Base-by-base conservation (phyloP, 2,329 filamentous ascomycete genomes). In the Dactylellina cionopaga region DNA sequence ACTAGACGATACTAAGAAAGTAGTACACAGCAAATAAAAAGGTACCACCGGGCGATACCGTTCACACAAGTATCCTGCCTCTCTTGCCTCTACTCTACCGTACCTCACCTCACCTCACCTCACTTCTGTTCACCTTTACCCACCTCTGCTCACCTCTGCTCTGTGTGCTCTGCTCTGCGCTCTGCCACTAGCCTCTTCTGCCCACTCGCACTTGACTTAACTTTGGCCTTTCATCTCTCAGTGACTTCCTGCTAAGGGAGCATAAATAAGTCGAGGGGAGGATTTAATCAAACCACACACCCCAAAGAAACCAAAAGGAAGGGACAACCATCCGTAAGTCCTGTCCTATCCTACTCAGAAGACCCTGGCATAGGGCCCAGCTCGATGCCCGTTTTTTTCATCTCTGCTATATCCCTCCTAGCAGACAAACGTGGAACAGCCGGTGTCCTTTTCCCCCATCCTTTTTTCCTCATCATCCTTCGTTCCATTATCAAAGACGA, bases 351-450 rank as follows among this genome's bases (percentile, higher is more conserved):
- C 51, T 71, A 43, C 51, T 52, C 41, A 55, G 39, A 44, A 60
- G 68, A 65, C 68, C 68, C 68, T 72, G 68, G 65, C 58, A 64
- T 59, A 72, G 43, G 54, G 68, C 59, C n/a, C 59, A 72, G 66
- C 43, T 63, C 55, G 37, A 51, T 71, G 64, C 65, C 65, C 49
- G 58, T 46, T 51, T n/a, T n/a, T n/a, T 64, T 52, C 52, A 63
- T 58, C 39, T 52, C 59, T 72, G 59, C 68, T 64, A 55, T 72
- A 65, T 65, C 44, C 46, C 46, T 60, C 54, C 46, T 33, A 70
- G 64, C 59, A 65, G 59, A 54, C 59, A 72, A n/a, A 25, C 68
- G 68, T 72, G 59, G 68, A 46, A 51, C 58, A 59, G 51, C 43
- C 43, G 58, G 66, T 58, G 43, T 17, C n/a, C n/a, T n/a, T n/a